phyloP scores from a whole-genome alignment of 176 grass and related monocot genomes.

The Oryza meridionalis region DNA sequence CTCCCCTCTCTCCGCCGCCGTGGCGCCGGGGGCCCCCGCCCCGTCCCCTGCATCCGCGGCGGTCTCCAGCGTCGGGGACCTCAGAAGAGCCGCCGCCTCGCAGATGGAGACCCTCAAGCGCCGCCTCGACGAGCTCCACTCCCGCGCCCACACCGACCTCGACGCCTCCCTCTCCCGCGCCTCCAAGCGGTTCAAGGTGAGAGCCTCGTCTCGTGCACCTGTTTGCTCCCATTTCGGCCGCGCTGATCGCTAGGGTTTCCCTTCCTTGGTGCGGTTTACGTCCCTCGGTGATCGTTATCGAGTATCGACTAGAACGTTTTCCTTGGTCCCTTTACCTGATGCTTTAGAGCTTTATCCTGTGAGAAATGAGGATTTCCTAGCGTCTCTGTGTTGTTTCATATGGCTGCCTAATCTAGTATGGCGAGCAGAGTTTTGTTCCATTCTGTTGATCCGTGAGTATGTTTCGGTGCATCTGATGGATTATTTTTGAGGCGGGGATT shows the following conservation, averaged over 20 bases:
- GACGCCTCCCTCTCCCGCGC: slow-evolving; percentile 42
- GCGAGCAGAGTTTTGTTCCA: no score
- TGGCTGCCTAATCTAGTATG: neutral
- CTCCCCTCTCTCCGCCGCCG: neutral
- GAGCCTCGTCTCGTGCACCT: neutral
- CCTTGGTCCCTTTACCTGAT: neutral
- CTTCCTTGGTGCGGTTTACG: neutral
- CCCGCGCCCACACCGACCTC: slow-evolving; percentile 45
- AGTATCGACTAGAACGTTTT: neutral
- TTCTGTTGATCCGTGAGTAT: neutral
- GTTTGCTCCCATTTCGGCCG: neutral
- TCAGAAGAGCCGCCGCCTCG: slow-evolving; percentile 37
- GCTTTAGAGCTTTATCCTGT: neutral
- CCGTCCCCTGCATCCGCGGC: neutral
- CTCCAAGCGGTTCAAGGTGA: slow-evolving; percentile 54
- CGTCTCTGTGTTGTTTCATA: neutral
- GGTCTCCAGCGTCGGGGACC: slow-evolving; percentile 37
- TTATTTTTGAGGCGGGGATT: no score
- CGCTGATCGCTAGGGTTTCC: neutral
- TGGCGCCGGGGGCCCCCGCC: neutral
- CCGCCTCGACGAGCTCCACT: slow-evolving; percentile 50
- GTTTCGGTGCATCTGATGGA: no score
- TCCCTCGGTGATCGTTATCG: neutral
- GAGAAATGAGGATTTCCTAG: neutral
- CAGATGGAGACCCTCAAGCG: slow-evolving; percentile 47